phyloP scores from a whole-genome alignment of 805 yeast genomes.

The Zygoascus flipseniorum region DNA sequence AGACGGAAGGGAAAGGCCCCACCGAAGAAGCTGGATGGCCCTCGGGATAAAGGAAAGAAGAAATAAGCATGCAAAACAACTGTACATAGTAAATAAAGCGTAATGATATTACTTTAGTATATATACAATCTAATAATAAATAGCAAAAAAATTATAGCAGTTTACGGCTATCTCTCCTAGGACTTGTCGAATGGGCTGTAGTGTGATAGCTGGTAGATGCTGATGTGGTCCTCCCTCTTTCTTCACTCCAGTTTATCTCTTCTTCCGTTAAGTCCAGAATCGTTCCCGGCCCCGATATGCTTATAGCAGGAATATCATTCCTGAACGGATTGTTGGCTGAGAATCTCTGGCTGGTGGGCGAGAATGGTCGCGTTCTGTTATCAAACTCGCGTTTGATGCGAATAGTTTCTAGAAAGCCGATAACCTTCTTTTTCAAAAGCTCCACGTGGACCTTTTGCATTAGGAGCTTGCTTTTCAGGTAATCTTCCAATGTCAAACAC shows the following conservation, averaged over 20 bases:
- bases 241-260: neutral
- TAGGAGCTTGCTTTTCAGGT: conserved; percentile 22
- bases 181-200: conserved; percentile 8
- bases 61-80: neutral
- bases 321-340: neutral
- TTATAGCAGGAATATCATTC: neutral
- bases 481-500: conserved; percentile 48
- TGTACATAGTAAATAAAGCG: neutral
- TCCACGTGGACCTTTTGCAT: conserved; percentile 21
- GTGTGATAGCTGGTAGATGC: neutral
- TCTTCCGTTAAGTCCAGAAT: neutral
- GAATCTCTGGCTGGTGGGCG: neutral
- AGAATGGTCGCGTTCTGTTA: neutral
- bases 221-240: conserved; percentile 1
- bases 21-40: conserved; percentile 16
- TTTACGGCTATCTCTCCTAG: neutral
- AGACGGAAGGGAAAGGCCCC: conserved; percentile 19
- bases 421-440: conserved; percentile 13
- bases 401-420: conserved; percentile 16
- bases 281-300: neutral
- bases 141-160: neutral
- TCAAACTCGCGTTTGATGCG: neutral
- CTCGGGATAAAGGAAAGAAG: conserved; percentile 3
- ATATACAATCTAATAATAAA: neutral
- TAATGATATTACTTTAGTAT: neutral